Evolutionary conservation across 257 asterid genomes (phyloP), one percentile per base, ranked within the genome.

Genomic region (Primulina tabacum): DNA sequence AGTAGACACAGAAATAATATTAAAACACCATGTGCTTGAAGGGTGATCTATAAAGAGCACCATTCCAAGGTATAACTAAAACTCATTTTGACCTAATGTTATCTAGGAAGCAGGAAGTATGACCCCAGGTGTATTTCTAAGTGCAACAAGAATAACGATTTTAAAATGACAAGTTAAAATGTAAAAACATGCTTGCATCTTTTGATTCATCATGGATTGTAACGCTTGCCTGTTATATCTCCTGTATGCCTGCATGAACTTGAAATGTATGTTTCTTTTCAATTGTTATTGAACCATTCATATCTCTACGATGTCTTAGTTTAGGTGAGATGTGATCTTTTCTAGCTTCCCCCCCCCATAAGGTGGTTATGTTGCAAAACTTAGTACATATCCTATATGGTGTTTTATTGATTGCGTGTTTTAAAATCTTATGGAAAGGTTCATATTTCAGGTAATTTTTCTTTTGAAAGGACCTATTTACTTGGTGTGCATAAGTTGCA

Each of bases 381-480:
- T 50, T 12, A 50, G 20, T 12, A 50, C 57, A 1, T 5, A 50
- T 50, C 21, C 20, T 6, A 12, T 50, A 20, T 50, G 57, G 57
- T 50, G 57, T 16, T 50, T 21, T 50, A 50, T 50, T 17, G 2
- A 17, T 50, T 50, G 57, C 3, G 20, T 16, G 5, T 17, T 16
- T 17, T 8, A 43, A 50, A 34, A 7, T 28, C 69, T 68, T 32
- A 67, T 26, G 62, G 14, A 21, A 34, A 24, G 16, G 57, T 58
- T 47, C 72, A 59, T 78, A 58, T 81, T 75, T 77, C 93, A 94
- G 98, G 89, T 91, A 71, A 85, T 89, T 76, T 91, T 94, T 83
- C 95, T 91, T 71, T 97, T 94, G 67, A 89, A 94, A 83, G 99
- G 99, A 75, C 99, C 99, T 60, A 86, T 94, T 75, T 94, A 91